phyloP scores from a whole-genome alignment of 2,329 filamentous ascomycete genomes.

The Fusarium odoratissimum region DNA sequence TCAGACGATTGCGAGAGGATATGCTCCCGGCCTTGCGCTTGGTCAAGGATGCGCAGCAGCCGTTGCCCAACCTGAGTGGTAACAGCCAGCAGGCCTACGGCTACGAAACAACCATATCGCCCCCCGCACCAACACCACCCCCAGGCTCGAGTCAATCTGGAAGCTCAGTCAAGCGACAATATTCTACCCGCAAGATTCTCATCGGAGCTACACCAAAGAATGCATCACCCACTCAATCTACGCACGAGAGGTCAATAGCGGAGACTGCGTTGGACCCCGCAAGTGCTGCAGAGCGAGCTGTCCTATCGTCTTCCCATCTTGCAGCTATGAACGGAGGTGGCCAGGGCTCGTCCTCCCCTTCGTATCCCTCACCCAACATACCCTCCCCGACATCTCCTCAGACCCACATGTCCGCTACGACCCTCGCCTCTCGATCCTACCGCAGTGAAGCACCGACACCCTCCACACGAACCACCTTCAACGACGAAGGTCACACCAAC shows the following conservation, averaged over 20 bases:
- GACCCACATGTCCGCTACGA: constrained; percentile 63
- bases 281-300: constrained; percentile 74
- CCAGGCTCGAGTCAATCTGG: constrained; percentile 60
- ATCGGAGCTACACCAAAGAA: constrained; percentile 80
- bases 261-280: constrained; percentile 76
- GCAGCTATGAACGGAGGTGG: constrained; percentile 74
- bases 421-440: constrained; percentile 71
- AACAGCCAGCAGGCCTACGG: constrained; percentile 57
- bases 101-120: constrained; percentile 64
- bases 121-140: constrained; percentile 67
- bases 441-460: constrained; percentile 66
- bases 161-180: constrained; percentile 73
- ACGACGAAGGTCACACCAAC: constrained; percentile 58
- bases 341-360: constrained; percentile 64
- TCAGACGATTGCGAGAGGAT: constrained; percentile 88
- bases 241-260: constrained; percentile 73
- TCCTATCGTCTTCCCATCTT: constrained; percentile 75
- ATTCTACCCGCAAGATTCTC: constrained; percentile 80
- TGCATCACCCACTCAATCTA: constrained; percentile 77
- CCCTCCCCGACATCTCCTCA: constrained; percentile 78
- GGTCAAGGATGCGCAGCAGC: constrained; percentile 91
- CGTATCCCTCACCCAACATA: constrained; percentile 73
- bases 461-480: constrained; percentile 67
- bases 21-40: constrained; percentile 90
- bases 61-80: constrained; percentile 70